Base-by-base conservation (phyloP, 2,329 filamentous ascomycete genomes). In the Beauveria caledonica region DNA sequence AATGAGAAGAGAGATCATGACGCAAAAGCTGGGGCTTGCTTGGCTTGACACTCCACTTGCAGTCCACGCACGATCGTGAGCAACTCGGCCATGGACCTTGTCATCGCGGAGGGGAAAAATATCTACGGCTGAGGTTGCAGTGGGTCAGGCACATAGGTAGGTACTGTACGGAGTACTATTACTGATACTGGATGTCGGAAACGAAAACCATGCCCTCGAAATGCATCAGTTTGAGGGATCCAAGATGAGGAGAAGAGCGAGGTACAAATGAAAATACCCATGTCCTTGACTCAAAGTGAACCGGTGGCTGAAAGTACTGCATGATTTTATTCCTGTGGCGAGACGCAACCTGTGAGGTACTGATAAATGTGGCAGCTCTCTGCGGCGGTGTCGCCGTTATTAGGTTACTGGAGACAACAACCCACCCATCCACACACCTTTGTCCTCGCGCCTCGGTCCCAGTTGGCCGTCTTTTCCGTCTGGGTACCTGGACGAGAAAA, bases 11-110 rank as follows among this genome's bases (percentile, higher is more conserved):
- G 52, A 39, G 25, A n/a, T 19, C 11, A 46, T 55, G 53, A 55
- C 53, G 53, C 53, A 55, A 45, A 55, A 55, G 53, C 27, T 33
- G 53, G 53, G 53, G 53, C 40, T 36, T 36, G 17, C 36, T 25
- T 25, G 25, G 11, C 15, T 21, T 9, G 40, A n/a, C 40, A 36
- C 49, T 46, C 53, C 53, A 55, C 53, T 45, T 7, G 27, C 19
- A 19, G 48, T 17, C 25, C 17, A 29, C 48, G n/a, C 33, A 36
- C 11, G 33, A 36, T 36, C 33, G 11, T 36, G 33, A 36, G 11
- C 33, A 36, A 5, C 11, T 36, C 11, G 33, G 11, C 11, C 11
- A 36, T 13, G 33, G 1, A 36, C 11, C 33, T 36, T 36, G 4
- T 11, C 33, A 36, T 36, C 33, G 33, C 11, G 5, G 33, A 36